A percentile compares a stretch with the other conserved stretches of the same genome.
Evolutionary conservation across 495 filamentous ascomycete species (phyloP).

Genomic region (Penicillium paradoxum): DNA sequence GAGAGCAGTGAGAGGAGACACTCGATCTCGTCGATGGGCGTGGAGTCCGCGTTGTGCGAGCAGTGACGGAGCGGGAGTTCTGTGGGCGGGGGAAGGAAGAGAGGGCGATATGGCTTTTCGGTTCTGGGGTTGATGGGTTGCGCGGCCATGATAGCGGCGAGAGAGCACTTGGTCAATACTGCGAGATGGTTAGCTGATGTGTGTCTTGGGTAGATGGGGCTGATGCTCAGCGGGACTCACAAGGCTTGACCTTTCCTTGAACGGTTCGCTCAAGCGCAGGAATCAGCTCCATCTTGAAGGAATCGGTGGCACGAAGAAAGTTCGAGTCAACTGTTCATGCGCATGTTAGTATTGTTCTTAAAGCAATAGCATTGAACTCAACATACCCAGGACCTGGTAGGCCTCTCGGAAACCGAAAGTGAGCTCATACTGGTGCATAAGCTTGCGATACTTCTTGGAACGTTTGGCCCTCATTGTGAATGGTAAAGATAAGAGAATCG

Average conservation of each 20-base stretch:
- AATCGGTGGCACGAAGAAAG: slow-evolving; percentile 66
- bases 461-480: slow-evolving; percentile 81
- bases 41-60: slow-evolving; percentile 75
- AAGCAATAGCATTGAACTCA: neutral
- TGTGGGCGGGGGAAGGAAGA: slow-evolving; percentile 42
- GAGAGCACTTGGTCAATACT: slow-evolving; percentile 62
- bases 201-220: slow-evolving; percentile 1
- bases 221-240: slow-evolving; percentile 39
- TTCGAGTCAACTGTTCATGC: slow-evolving; percentile 63
- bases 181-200: slow-evolving; percentile 6
- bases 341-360: slow-evolving; percentile 9
- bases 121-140: slow-evolving; percentile 45
- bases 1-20: slow-evolving; percentile 78
- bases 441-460: slow-evolving; percentile 91
- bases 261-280: slow-evolving; percentile 66
- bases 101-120: slow-evolving; percentile 38
- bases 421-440: slow-evolving; percentile 86
- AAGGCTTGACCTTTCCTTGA: slow-evolving; percentile 78
- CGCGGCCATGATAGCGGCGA: slow-evolving; percentile 40
- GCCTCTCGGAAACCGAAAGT: slow-evolving; percentile 84
- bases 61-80: slow-evolving; percentile 79
- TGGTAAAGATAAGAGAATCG: slow-evolving; percentile 13
- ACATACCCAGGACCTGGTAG: slow-evolving; percentile 79
- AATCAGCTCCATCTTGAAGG: slow-evolving; percentile 78
- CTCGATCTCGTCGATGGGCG: slow-evolving; percentile 68